Evolutionary conservation across 257 asterid species (phyloP).

Genomic region (Plectranthus barbatus): DNA sequence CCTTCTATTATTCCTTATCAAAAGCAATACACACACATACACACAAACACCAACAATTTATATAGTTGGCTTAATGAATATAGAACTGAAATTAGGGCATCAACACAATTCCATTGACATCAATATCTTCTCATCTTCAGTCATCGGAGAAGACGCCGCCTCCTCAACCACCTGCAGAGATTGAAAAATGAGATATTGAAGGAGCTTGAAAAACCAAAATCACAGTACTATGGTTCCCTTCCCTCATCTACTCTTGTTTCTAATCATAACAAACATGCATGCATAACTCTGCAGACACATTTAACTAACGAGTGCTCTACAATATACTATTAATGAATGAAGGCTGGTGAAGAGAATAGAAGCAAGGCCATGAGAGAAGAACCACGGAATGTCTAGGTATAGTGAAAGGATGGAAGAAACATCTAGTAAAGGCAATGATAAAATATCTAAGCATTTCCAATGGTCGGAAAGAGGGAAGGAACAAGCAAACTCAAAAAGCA

Average conservation of each 20-base stretch:
- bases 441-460: neutral
- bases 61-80: constrained; percentile 15
- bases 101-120: constrained; percentile 56
- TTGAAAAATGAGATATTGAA: constrained; percentile 10
- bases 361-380: neutral
- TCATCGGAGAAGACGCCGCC: constrained; percentile 33
- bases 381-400: neutral
- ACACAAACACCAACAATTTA: constrained; percentile 18
- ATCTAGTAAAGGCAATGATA: neutral
- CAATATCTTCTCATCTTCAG: constrained; percentile 46
- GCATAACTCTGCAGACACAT: neutral
- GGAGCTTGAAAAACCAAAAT: no score
- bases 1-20: constrained; percentile 10
- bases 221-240: no score
- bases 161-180: constrained; percentile 53
- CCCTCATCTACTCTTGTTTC: no score
- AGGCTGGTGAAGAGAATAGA: neutral
- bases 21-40: constrained; percentile 10
- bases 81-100: neutral
- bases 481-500: no score
- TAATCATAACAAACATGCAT: no score
- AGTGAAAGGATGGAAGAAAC: neutral
- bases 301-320: neutral
- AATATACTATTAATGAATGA: neutral
- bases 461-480: neutral